Evolutionary conservation across 2,329 filamentous ascomycete genomes (phyloP).

Genomic region (Gremmenia infestans): DNA sequence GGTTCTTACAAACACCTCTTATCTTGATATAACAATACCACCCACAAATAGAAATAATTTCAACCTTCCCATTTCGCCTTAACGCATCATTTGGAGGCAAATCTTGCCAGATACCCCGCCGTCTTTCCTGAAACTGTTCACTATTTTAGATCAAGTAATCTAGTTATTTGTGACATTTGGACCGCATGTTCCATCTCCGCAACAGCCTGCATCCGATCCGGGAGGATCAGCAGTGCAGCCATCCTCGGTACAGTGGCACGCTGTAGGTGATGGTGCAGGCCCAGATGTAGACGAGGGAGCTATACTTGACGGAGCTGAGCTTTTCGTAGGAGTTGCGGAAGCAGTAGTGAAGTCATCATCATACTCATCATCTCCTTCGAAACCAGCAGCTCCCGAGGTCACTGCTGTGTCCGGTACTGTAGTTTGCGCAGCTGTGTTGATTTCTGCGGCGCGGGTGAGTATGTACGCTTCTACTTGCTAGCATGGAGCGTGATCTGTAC

Average conservation of each 20-base stretch:
- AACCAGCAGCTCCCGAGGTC: neutral
- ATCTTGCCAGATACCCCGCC: too few relatives aligned
- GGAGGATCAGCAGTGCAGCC: constrained; percentile 2
- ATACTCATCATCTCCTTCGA: neutral
- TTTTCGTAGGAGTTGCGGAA: neutral
- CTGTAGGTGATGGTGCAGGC: neutral
- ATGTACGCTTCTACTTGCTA: neutral
- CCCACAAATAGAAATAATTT: too few relatives aligned
- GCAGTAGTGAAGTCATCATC: neutral
- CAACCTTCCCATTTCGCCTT: too few relatives aligned
- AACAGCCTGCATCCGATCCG: constrained; percentile 1
- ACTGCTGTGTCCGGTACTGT: neutral
- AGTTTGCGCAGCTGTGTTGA: neutral
- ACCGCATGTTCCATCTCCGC: constrained; percentile 3
- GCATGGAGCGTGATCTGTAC: neutral
- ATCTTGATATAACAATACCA: too few relatives aligned
- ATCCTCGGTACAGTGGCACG: constrained; percentile 1
- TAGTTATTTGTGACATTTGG: constrained; percentile 1
- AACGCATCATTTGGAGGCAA: too few relatives aligned
- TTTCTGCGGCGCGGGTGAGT: neutral
- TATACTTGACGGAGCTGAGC: neutral
- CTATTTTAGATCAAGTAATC: neutral
- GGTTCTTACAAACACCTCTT: too few relatives aligned
- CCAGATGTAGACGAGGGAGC: neutral
- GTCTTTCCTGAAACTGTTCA: too few relatives aligned